These are phyloP conservation scores for Bocquillonia castaneifolia DNA, from an alignment of 441 rosid species.

Conservation along the genomic window DNA sequence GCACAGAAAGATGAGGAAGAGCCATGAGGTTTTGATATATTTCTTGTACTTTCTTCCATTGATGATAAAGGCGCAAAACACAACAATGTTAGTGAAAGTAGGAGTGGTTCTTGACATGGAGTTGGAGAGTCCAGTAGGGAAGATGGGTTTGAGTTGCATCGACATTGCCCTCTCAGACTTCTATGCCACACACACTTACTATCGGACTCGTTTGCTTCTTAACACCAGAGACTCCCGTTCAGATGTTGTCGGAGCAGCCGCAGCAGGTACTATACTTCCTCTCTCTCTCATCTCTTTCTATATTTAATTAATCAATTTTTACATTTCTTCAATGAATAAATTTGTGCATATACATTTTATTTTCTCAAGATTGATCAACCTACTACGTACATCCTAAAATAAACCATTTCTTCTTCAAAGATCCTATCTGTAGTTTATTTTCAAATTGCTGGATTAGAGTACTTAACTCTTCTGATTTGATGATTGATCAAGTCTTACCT, in stretches of 20 bases:
- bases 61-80: slow-evolving; percentile 10
- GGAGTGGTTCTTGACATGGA: slow-evolving; percentile 54
- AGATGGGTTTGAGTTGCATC: slow-evolving; percentile 44
- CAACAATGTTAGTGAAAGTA: slow-evolving; percentile 37
- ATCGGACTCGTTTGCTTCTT: slow-evolving; percentile 39
- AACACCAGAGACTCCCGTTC: slow-evolving; percentile 34
- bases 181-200: slow-evolving; percentile 32
- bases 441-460: too few species aligned
- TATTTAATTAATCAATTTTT: neutral
- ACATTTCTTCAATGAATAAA: too few species aligned
- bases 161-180: slow-evolving; percentile 55
- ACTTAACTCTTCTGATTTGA: too few species aligned
- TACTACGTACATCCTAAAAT: too few species aligned
- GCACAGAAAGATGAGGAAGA: neutral
- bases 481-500: too few species aligned
- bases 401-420: too few species aligned
- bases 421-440: too few species aligned
- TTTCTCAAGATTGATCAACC: too few species aligned
- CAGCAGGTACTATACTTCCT: neutral
- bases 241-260: slow-evolving; percentile 52
- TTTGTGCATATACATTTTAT: neutral
- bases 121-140: slow-evolving; percentile 19
- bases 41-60: neutral
- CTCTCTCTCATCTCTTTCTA: neutral
- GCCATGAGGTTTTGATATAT: neutral